Base-by-base conservation (phyloP, 2,329 filamentous ascomycete species). In the Trichoderma citrinoviride region DNA sequence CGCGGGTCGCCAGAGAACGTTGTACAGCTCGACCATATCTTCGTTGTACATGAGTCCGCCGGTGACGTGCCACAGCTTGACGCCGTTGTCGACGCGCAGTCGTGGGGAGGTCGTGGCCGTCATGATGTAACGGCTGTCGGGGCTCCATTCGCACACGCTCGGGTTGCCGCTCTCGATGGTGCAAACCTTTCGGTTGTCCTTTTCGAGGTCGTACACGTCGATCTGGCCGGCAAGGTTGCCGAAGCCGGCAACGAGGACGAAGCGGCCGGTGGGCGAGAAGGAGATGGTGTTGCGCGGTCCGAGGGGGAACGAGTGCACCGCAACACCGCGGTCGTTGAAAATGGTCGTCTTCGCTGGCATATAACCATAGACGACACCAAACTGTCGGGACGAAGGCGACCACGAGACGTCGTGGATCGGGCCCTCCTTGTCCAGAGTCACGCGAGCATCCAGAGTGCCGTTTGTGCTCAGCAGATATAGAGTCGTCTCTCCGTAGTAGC, bases 331-430 rank as follows among this genome's bases (percentile, higher is more conserved):
- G 72, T 90, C 87, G 77, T 97, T 97, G 86, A 98, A 99, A 71
- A 99, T 95, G 70, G 94, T 97, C 3, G 94, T 95, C 84, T 98
- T 98, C 64, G 95, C 92, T n/a, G 95, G 95, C 93, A 97, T 98
- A 78, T 92, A 98, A 67, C 95, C 95, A 76, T 99, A 99, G 17
- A 97, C 89, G 37, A 99, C 95, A 74, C 93, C 94, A 74, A 99
- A 99, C 78, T 98, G 94, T 81, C 93, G 96, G 71, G 93, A 96
- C 79, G 95, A 98, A 54, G 95, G 93, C 52, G 93, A 97, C 95
- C 95, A 99, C n/a, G 91, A 87, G 49, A 99, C 94, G 75, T 99
- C 95, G 77, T 98, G 94, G 72, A 98, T 97, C 5, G 95, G 95
- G 0, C 95, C 95, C 76, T 98, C 94, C 81, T 98, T 98, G 79